These are phyloP conservation scores for Blumeriella jaapii DNA, from an alignment of 2,329 filamentous ascomycete genomes.

Conservation along the genomic window DNA sequence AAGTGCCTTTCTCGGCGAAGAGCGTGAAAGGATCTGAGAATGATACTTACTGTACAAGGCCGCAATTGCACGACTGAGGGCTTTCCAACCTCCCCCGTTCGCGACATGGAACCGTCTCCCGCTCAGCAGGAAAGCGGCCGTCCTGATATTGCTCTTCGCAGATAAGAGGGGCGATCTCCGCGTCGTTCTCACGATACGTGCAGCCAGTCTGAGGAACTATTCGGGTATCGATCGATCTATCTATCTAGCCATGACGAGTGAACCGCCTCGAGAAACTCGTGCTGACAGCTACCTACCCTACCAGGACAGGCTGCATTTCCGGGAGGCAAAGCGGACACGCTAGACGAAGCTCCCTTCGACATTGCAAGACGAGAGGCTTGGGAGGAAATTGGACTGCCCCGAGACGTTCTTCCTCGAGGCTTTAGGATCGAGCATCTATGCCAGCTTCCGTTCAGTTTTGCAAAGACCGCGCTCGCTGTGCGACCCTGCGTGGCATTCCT, in stretches of 20 bases:
- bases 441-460: constrained; percentile 65
- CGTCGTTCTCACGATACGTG: constrained; percentile 58
- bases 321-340: constrained; percentile 57
- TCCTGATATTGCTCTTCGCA: constrained; percentile 78
- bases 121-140: constrained; percentile 63
- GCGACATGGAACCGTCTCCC: constrained; percentile 51
- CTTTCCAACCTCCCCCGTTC: constrained; percentile 49
- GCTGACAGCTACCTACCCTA: no score
- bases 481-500: constrained; percentile 70
- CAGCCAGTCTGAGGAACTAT: constrained; percentile 50
- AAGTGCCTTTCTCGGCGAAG: constrained; percentile 10
- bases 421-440: constrained; percentile 84
- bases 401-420: constrained; percentile 59
- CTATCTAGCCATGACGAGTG: no score
- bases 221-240: no score
- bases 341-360: constrained; percentile 53
- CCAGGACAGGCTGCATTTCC: constrained; percentile 65
- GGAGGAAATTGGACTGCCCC: constrained; percentile 85
- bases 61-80: constrained; percentile 43
- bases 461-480: constrained; percentile 62
- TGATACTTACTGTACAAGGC: constrained; percentile 20
- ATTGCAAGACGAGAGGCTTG: constrained; percentile 82
- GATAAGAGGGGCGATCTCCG: constrained; percentile 70
- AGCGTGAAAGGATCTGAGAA: constrained; percentile 5
- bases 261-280: no score